Evolutionary conservation across 768 basidiomycete species (phyloP).

Genomic region (Postia placenta): DNA sequence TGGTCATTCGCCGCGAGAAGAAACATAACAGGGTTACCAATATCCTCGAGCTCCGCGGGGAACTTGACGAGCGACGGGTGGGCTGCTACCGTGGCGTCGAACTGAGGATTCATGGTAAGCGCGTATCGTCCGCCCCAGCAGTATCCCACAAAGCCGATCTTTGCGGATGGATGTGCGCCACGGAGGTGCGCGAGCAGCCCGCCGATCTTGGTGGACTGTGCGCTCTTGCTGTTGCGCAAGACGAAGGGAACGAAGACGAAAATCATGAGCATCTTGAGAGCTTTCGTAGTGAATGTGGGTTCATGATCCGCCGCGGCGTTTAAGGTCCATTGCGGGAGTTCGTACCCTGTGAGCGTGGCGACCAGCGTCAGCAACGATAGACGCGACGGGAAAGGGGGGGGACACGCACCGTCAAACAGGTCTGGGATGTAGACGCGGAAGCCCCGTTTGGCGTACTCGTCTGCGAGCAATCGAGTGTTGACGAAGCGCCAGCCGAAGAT

Average conservation of each 20-base stretch:
- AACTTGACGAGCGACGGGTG: constrained; percentile 16
- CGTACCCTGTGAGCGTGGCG: constrained; percentile 3
- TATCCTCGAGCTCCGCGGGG: constrained; percentile 9
- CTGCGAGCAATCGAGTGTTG: constrained; percentile 16
- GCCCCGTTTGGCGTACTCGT: constrained; percentile 15
- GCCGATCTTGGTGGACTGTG: constrained; percentile 10
- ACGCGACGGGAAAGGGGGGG: background rate
- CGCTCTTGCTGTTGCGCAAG: constrained; percentile 12
- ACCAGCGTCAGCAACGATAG: background rate
- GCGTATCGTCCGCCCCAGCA: constrained; percentile 20
- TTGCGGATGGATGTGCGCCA: constrained; percentile 5
- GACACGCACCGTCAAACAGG: constrained; percentile 13
- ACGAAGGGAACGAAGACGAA: constrained; percentile 15
- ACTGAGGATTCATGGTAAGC: constrained; percentile 13
- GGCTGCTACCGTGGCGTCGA: constrained; percentile 15
- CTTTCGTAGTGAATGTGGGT: constrained; percentile 8
- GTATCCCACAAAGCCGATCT: constrained; percentile 16
- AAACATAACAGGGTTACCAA: constrained; percentile 13
- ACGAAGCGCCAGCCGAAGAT: constrained; percentile 16
- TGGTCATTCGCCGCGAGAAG: constrained; percentile 10
- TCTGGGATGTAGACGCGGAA: constrained; percentile 17
- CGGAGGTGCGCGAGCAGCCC: constrained; percentile 7
- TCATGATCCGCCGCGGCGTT: constrained; percentile 3
- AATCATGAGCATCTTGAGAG: constrained; percentile 7
- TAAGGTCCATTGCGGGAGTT: constrained; percentile 14